Evolutionary conservation across 2,329 filamentous ascomycete species (phyloP), one percentile per base, ranked within the genome.

Genomic region (Aspergillus transmontanensis): DNA sequence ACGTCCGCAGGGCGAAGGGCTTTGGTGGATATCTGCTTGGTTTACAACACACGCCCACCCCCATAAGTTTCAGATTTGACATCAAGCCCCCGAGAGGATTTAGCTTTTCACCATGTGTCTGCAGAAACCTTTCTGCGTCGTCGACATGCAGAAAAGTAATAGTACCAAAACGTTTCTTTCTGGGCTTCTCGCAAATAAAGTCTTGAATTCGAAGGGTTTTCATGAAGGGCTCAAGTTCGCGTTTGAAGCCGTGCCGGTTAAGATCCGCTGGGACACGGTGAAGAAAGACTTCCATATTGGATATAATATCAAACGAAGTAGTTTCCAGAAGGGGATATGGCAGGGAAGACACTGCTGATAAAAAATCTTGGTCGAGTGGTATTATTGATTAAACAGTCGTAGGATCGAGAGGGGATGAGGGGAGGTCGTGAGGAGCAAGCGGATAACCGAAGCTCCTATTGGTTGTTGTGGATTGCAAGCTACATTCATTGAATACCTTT

Each of bases 261-360:
- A 78, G 70, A 23, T 80, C 71, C 3, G 67, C 39, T 1, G 82
- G 81, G 0, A 86, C 68, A 56, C 79, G 78, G 14, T 72, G 70
- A 11, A 84, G 71, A 67, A 82, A 79, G 39, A 85, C 75, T 61
- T 85, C 82, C 83, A 85, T 63, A 11, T 14, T 51, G 28, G 11
- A 48, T 48, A 16, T 26, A 14, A 7, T 26, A 26, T 26, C 23
- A 19, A 10, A 19, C 4, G 26, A 30, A 50, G 14, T 14, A 5
- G 30, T 30, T 10, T 28, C 11, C 21, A 7, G 7, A 7, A 4
- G 23, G 4, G 19, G 5, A 10, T 41, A 41, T 14, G 6, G 10
- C 9, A 46, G n/a, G n/a, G 43, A 23, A 23, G 21, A 10, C 34
- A 6, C 34, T 14, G 34, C 5, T 36, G 5, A 36, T 36, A 6